Evolutionary conservation across 2,329 filamentous ascomycete genomes (phyloP).

Genomic region (Colletotrichum chrysophilum): DNA sequence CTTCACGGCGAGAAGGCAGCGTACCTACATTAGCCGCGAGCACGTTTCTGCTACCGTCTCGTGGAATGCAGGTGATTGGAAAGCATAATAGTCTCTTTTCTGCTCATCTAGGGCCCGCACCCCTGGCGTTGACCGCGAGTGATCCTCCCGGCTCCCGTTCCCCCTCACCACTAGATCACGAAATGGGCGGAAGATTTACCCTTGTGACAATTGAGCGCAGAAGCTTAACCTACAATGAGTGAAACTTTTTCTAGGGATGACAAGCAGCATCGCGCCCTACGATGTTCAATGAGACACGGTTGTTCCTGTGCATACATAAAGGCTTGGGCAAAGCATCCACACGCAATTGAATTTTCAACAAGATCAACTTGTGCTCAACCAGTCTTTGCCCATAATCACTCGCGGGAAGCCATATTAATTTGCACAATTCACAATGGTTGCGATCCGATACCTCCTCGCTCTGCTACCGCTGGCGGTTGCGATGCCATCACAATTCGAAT

Average conservation of each 20-base stretch:
- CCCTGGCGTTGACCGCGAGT: background rate
- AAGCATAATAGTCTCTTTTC: background rate
- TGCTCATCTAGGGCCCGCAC: background rate
- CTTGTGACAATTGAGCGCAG: background rate
- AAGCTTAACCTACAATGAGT: background rate
- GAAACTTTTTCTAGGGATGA: background rate
- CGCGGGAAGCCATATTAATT: background rate
- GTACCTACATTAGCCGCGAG: background rate
- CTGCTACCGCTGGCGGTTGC: background rate
- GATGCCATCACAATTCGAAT: background rate
- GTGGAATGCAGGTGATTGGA: background rate
- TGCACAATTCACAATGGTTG: background rate
- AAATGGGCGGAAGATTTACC: background rate
- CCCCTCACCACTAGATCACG: background rate
- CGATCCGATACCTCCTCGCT: background rate
- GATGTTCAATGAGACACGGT: accelerated
- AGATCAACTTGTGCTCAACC: background rate
- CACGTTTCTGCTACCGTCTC: background rate
- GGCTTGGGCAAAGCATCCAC: background rate
- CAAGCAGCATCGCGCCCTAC: background rate
- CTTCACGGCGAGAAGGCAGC: background rate
- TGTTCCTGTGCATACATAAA: background rate
- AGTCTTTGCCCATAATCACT: background rate
- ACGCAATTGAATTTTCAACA: too few species aligned
- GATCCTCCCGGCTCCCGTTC: background rate